A percentile compares a stretch with the other conserved stretches of the same genome.
Evolutionary conservation across 2,329 filamentous ascomycete species (phyloP).

Genomic region (Xylaria sp.): DNA sequence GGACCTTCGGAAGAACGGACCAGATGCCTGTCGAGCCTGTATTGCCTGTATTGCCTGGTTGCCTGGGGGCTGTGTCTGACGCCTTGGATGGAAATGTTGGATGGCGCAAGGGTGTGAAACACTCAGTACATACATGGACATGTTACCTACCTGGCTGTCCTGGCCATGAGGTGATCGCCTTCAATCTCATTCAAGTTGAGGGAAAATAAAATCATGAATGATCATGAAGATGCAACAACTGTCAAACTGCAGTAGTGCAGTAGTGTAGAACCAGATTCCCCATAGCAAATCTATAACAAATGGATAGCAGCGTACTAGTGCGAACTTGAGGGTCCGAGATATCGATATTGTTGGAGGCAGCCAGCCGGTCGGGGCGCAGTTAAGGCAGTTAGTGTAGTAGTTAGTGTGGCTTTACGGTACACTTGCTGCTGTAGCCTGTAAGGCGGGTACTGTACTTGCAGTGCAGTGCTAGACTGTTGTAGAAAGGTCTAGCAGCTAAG

Average conservation of each 20-base stretch:
- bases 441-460: neutral
- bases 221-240: conserved; percentile 1
- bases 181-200: neutral
- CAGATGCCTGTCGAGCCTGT: neutral
- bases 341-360: neutral
- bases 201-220: neutral
- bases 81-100: conserved; percentile 1
- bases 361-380: neutral
- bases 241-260: neutral
- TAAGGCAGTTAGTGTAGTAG: neutral
- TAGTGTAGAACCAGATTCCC: neutral
- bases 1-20: neutral
- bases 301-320: too few species aligned
- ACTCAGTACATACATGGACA: neutral
- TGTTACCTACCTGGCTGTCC: too few species aligned
- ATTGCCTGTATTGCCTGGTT: conserved; percentile 3
- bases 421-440: neutral
- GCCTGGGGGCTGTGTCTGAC: conserved; percentile 12
- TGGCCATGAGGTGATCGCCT: neutral
- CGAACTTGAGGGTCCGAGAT: too few species aligned
- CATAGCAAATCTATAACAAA: too few species aligned
- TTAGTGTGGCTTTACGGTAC: neutral
- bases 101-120: conserved; percentile 8
- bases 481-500: conserved; percentile 1
- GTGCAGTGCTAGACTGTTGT: neutral